Conservation (phyloP, 257 asterid species). For the Thymus quinquecostatus region DNA sequence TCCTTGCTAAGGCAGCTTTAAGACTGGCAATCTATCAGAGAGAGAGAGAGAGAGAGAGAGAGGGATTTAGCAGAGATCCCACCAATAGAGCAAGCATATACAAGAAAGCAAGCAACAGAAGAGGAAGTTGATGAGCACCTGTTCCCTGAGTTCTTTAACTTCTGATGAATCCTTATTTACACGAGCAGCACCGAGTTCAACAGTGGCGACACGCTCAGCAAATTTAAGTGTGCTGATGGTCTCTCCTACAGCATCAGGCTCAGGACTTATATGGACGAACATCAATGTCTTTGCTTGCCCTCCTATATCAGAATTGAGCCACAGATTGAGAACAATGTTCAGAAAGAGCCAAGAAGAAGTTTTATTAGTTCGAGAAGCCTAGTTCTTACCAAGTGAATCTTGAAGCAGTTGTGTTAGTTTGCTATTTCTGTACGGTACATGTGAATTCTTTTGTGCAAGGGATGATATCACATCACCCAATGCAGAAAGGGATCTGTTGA, state of each 20-base stretch:
- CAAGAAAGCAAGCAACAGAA: background rate
- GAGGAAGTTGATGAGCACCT: constrained; percentile 46
- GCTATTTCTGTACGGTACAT: constrained; percentile 94
- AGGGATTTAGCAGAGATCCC: constrained; percentile 18
- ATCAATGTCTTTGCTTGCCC: constrained; percentile 98
- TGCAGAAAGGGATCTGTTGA: constrained; percentile 91
- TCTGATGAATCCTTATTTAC: constrained; percentile 83
- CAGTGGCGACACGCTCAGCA: constrained; percentile 98
- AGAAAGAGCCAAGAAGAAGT: constrained; percentile 11
- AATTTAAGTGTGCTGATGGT: constrained; percentile 94
- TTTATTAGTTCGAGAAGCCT: constrained; percentile 3
- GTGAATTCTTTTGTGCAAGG: constrained; percentile 86
- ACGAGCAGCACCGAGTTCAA: constrained; percentile 97
- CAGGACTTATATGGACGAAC: constrained; percentile 98
- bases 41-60: constrained; percentile 6
- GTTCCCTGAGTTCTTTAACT: constrained; percentile 92
- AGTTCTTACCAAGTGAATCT: constrained; percentile 92
- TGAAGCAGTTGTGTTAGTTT: constrained; percentile 97
- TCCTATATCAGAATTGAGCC: constrained; percentile 44
- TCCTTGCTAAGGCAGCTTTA: constrained; percentile 80
- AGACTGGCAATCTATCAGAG: constrained; percentile 69
- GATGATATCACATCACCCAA: constrained; percentile 95
- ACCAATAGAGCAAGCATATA: background rate
- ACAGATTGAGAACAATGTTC: constrained; percentile 20
- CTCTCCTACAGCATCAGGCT: constrained; percentile 89